phyloP scores from a whole-genome alignment of 441 rosid genomes.

The Mallotus repandus region DNA sequence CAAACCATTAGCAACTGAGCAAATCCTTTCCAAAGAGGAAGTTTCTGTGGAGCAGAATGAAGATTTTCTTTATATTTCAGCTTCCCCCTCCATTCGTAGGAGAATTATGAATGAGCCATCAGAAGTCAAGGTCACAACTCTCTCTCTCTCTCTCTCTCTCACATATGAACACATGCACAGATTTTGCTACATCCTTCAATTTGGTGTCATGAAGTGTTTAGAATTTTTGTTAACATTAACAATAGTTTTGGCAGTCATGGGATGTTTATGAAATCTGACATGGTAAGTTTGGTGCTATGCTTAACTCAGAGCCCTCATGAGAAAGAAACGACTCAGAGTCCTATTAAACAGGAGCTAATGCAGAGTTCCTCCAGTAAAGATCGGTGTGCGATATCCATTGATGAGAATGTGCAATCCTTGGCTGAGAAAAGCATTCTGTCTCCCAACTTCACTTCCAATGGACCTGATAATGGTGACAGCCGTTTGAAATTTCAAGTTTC shows the following conservation, averaged over 20 bases:
- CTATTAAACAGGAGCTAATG: constrained; percentile 30
- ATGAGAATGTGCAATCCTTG: constrained; percentile 25
- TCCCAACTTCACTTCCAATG: constrained; percentile 28
- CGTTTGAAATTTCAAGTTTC: constrained; percentile 18
- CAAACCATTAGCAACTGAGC: constrained; percentile 27
- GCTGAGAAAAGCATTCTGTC: constrained; percentile 30
- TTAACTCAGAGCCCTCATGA: constrained; percentile 32
- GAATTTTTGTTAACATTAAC: constrained; percentile 20
- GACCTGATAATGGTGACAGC: constrained; percentile 19
- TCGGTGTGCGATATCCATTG: constrained; percentile 24
- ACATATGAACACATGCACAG: background rate
- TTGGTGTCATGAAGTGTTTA: background rate
- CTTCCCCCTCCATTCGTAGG: constrained; percentile 32
- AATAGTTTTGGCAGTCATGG: constrained; percentile 20
- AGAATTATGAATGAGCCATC: constrained; percentile 29
- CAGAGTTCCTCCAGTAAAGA: constrained; percentile 30
- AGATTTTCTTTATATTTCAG: constrained; percentile 34
- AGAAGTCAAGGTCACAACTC: constrained; percentile 38
- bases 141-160: constrained; percentile 24
- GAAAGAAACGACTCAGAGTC: constrained; percentile 34
- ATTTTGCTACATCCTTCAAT: background rate
- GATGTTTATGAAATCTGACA: constrained; percentile 23
- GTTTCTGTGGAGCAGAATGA: constrained; percentile 33
- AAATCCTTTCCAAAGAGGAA: constrained; percentile 28
- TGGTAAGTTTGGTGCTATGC: constrained; percentile 23